These are phyloP conservation scores for Termitomyces sp. DNA, from an alignment of 768 basidiomycete genomes.

Conservation along the genomic window DNA sequence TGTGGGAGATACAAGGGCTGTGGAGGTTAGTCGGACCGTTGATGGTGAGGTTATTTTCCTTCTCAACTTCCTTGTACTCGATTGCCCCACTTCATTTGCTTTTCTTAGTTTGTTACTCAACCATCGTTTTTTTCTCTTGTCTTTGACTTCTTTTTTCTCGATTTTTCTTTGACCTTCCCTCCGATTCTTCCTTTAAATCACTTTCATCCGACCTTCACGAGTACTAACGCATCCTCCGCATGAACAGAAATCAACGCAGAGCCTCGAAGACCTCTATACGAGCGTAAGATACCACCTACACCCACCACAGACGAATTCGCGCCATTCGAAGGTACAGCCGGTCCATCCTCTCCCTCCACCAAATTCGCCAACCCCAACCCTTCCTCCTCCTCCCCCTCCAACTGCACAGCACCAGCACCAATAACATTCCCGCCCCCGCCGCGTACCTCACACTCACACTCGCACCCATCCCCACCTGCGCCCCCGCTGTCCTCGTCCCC, in stretches of 20 bases:
- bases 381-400: not conserved
- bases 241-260: constrained; percentile 59
- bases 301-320: constrained; percentile 45
- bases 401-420: constrained; percentile 20
- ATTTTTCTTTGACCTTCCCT: not conserved
- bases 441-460: constrained; percentile 51
- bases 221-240: too few relatives aligned
- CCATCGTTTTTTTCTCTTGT: too few relatives aligned
- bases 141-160: too few relatives aligned
- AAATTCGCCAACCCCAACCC: not conserved
- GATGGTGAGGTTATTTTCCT: constrained; percentile 60
- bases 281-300: constrained; percentile 48
- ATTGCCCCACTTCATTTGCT: too few relatives aligned
- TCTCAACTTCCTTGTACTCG: not conserved
- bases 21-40: constrained; percentile 89
- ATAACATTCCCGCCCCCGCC: constrained; percentile 43
- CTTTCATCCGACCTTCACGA: not conserved
- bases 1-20: constrained; percentile 83
- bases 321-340: constrained; percentile 24
- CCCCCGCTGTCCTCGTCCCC: constrained; percentile 68
- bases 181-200: not conserved
- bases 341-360: constrained; percentile 1
- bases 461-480: constrained; percentile 12
- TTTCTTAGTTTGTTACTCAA: not conserved
- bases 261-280: constrained; percentile 56